Evolutionary conservation across 495 filamentous ascomycete species (phyloP).

Genomic region (Tuber melanosporum): DNA sequence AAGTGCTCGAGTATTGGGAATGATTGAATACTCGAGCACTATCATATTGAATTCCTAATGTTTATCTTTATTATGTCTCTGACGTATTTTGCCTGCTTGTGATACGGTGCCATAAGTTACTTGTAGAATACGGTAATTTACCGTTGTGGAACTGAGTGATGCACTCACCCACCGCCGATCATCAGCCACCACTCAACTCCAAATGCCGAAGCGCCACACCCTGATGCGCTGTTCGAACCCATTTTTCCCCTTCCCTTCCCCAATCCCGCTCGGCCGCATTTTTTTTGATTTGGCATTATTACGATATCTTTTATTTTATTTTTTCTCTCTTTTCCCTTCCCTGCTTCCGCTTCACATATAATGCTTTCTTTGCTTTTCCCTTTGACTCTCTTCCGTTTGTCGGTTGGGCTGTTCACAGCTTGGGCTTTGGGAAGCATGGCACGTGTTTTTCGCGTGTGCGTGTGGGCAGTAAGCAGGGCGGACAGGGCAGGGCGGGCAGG

Average conservation of each 20-base stretch:
- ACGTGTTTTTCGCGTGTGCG: not conserved
- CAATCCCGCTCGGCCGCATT: not conserved
- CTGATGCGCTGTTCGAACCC: not conserved
- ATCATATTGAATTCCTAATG: not conserved
- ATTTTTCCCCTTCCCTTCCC: not conserved
- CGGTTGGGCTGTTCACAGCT: not conserved
- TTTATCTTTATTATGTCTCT: not conserved
- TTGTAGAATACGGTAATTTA: not conserved
- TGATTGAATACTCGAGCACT: not conserved
- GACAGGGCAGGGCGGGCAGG: not conserved
- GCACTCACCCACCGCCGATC: not conserved
- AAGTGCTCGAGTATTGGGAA: not conserved
- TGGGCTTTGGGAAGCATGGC: not conserved
- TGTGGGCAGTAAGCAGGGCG: not conserved
- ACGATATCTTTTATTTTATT: not conserved
- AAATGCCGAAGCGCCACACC: not conserved
- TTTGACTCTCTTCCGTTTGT: not conserved
- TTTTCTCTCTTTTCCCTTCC: not conserved
- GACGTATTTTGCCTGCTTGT: not conserved
- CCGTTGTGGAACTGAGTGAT: not conserved
- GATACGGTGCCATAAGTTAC: not conserved
- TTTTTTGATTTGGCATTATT: not conserved
- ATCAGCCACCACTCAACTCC: not conserved
- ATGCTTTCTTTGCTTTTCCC: not conserved
- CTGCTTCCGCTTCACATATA: not conserved